These are phyloP conservation scores for Stachybotrys elegans DNA, from an alignment of 2,329 filamentous ascomycete genomes.

Conservation along the genomic window DNA sequence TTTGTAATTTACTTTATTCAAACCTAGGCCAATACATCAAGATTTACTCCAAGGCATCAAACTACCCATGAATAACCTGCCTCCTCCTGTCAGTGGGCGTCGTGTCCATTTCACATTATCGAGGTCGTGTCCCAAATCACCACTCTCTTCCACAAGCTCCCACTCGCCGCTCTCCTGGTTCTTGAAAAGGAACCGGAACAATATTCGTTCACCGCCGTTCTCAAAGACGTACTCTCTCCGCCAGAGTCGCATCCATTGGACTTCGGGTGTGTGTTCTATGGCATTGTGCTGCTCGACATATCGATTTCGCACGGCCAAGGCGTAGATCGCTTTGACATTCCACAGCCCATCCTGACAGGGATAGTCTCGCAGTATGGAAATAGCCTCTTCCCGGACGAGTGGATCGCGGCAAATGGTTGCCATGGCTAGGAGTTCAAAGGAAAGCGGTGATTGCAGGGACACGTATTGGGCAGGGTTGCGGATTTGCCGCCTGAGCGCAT, in stretches of 20 bases:
- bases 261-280: slow-evolving; percentile 17
- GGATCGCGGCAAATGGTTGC: slow-evolving; percentile 26
- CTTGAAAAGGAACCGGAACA: slow-evolving; percentile 24
- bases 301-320: slow-evolving; percentile 18
- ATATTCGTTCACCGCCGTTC: slow-evolving; percentile 23
- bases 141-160: slow-evolving; percentile 13
- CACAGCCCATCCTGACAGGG: slow-evolving; percentile 27
- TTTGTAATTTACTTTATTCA: no score
- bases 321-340: slow-evolving; percentile 21
- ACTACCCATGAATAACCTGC: slow-evolving; percentile 12
- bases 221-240: slow-evolving; percentile 29
- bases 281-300: slow-evolving; percentile 21
- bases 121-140: slow-evolving; percentile 8
- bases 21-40: no score
- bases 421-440: slow-evolving; percentile 16
- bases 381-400: slow-evolving; percentile 23
- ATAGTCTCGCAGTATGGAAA: slow-evolving; percentile 24
- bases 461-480: background rate
- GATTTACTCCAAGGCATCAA: slow-evolving; percentile 1
- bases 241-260: slow-evolving; percentile 26
- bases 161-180: slow-evolving; percentile 11
- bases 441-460: slow-evolving; percentile 21
- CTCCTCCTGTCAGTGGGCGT: slow-evolving; percentile 10
- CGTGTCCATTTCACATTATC: slow-evolving; percentile 12
- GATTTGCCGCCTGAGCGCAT: background rate